phyloP scores from a whole-genome alignment of 2,329 filamentous ascomycete species.

The Elsinoe ampelina region DNA sequence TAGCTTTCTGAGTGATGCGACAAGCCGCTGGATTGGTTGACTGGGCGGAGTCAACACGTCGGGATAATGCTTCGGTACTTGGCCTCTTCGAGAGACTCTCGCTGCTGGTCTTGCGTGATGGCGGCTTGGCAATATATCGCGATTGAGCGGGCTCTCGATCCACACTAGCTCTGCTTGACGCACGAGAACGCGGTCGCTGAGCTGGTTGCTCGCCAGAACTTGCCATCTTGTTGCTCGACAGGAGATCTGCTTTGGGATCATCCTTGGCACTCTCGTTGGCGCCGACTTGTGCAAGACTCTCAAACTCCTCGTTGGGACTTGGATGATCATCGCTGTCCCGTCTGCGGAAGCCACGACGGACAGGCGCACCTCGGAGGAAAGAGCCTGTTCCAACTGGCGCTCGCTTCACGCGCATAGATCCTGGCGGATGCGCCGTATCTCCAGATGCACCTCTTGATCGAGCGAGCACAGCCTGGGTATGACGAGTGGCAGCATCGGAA shows the following conservation, averaged over 20 bases:
- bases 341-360: conserved; percentile 59
- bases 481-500: conserved; percentile 39
- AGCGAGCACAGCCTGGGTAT: conserved; percentile 36
- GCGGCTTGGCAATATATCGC: conserved; percentile 16
- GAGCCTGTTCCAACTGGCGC: conserved; percentile 65
- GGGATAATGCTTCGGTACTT: conserved; percentile 18
- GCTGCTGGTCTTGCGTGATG: conserved; percentile 22
- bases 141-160: not conserved
- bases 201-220: not conserved
- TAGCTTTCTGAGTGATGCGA: conserved; percentile 19
- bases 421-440: conserved; percentile 57
- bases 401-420: conserved; percentile 68
- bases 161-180: conserved; percentile 11
- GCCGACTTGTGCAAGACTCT: conserved; percentile 2
- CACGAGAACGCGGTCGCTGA: not conserved
- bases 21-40: conserved; percentile 13
- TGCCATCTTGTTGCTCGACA: not conserved
- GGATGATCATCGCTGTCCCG: conserved; percentile 43
- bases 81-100: conserved; percentile 10
- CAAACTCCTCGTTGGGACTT: conserved; percentile 29
- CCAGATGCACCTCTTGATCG: conserved; percentile 42
- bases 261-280: not conserved
- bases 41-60: conserved; percentile 13
- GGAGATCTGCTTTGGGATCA: not conserved
- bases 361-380: conserved; percentile 65